Conservation (phyloP, 2,329 filamentous ascomycete genomes). For the Aspergillus brunneoviolaceus region DNA sequence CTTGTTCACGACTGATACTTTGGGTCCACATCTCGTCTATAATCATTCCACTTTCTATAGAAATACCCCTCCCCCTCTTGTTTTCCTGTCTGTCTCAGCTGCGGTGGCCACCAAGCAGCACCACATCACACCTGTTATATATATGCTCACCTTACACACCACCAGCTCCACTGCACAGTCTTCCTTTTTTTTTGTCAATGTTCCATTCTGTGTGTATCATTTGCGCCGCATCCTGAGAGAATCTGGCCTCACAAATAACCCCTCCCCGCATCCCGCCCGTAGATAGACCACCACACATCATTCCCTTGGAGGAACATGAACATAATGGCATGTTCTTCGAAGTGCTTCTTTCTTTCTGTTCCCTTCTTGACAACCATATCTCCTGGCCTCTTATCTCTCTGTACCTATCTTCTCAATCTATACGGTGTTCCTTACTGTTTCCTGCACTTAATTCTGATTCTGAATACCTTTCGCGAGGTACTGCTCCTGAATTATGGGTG, state of each 20-base stretch:
- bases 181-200: not conserved
- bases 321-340: too few species aligned
- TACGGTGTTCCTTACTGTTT: too few species aligned
- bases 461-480: too few species aligned
- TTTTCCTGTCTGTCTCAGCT: not conserved
- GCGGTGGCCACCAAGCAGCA: too few species aligned
- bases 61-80: not conserved
- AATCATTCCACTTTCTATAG: not conserved
- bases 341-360: too few species aligned
- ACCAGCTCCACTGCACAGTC: not conserved
- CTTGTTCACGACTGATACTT: constrained; percentile 38
- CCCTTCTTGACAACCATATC: too few species aligned
- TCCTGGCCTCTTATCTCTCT: too few species aligned
- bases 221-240: not conserved
- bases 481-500: too few species aligned
- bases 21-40: not conserved
- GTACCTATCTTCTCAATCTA: too few species aligned
- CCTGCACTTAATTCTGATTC: too few species aligned
- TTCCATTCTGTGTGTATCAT: not conserved
- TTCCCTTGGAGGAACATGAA: not conserved
- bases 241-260: not conserved
- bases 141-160: not conserved
- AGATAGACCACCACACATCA: not conserved
- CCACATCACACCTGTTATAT: not conserved
- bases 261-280: not conserved